Percentiles rank a stretch among this genome's conserved stretches.
Evolutionary conservation across 805 yeast species (phyloP).

Genomic region (Kurtzmaniella cleridarum): DNA sequence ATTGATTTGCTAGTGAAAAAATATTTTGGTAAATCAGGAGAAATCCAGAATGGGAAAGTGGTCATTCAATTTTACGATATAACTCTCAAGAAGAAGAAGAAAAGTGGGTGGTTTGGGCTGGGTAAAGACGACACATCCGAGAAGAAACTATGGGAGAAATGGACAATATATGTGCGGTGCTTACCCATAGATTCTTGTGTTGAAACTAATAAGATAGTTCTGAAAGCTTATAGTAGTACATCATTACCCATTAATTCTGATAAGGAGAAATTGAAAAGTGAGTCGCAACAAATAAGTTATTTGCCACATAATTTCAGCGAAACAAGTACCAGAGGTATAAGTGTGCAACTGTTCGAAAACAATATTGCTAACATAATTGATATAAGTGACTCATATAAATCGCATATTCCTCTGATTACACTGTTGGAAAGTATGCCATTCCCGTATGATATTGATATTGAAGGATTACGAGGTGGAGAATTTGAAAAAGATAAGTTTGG

Average conservation of each 20-base stretch:
- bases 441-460: conserved; percentile 36
- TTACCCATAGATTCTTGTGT: conserved; percentile 21
- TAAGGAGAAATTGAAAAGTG: too few relatives aligned
- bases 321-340: conserved; percentile 2
- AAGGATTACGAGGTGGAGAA: conserved; percentile 6
- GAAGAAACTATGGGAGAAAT: conserved; percentile 59
- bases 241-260: too few relatives aligned
- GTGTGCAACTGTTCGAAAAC: conserved; percentile 26
- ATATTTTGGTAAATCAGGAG: conserved; percentile 14
- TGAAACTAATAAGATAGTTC: too few relatives aligned
- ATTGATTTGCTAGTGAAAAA: conserved; percentile 26
- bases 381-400: conserved; percentile 50
- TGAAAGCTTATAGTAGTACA: too few relatives aligned
- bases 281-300: too few relatives aligned
- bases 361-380: conserved; percentile 44
- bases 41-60: conserved; percentile 23
- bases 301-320: conserved; percentile 1
- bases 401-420: conserved; percentile 71
- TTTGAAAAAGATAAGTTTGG: conserved; percentile 37
- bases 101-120: conserved; percentile 53
- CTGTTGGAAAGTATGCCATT: conserved; percentile 64
- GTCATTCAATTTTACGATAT: conserved; percentile 36
- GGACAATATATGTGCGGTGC: conserved; percentile 53
- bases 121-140: conserved; percentile 28
- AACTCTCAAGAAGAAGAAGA: conserved; percentile 34